phyloP scores from a whole-genome alignment of 345 rosid species.

The Geranium rotundifolium region DNA sequence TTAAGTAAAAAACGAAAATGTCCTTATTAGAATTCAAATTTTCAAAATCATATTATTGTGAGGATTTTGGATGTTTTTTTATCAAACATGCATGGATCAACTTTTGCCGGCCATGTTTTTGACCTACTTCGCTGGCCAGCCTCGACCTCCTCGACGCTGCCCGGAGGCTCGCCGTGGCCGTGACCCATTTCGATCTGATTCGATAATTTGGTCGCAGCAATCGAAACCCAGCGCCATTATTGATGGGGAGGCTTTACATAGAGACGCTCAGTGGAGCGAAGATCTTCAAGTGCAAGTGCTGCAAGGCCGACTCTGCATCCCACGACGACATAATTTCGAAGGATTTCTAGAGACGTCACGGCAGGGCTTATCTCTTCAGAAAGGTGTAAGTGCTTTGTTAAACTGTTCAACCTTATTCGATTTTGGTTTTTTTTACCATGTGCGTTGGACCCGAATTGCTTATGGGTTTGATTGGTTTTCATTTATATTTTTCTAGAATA shows the following conservation, averaged over 20 bases:
- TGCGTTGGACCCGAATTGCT: not conserved
- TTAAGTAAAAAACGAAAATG: too few relatives aligned
- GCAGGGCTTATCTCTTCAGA: slow-evolving; percentile 33
- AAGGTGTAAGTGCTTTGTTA: slow-evolving; percentile 17
- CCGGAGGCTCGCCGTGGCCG: too few relatives aligned
- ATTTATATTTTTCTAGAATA: too few relatives aligned
- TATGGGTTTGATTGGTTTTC: not conserved
- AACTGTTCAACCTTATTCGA: not conserved
- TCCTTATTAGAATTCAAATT: too few relatives aligned
- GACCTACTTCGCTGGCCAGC: too few relatives aligned
- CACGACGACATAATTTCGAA: slow-evolving; percentile 30
- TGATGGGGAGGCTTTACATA: slow-evolving; percentile 27
- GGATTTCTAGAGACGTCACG: slow-evolving; percentile 28
- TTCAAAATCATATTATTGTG: too few relatives aligned
- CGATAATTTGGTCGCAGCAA: not conserved
- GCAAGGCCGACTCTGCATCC: slow-evolving; percentile 38
- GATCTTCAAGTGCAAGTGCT: slow-evolving; percentile 35
- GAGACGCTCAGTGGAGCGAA: slow-evolving; percentile 20
- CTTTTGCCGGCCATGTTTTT: too few relatives aligned
- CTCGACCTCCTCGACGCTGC: too few relatives aligned
- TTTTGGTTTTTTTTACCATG: not conserved
- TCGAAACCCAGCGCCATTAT: not conserved
- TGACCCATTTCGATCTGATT: not conserved
- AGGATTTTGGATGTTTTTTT: too few relatives aligned
- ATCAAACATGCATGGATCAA: too few relatives aligned